Evolutionary conservation across 371 early-diverging fungal species (phyloP).

Genomic region (Choanephora cucurbitarum): DNA sequence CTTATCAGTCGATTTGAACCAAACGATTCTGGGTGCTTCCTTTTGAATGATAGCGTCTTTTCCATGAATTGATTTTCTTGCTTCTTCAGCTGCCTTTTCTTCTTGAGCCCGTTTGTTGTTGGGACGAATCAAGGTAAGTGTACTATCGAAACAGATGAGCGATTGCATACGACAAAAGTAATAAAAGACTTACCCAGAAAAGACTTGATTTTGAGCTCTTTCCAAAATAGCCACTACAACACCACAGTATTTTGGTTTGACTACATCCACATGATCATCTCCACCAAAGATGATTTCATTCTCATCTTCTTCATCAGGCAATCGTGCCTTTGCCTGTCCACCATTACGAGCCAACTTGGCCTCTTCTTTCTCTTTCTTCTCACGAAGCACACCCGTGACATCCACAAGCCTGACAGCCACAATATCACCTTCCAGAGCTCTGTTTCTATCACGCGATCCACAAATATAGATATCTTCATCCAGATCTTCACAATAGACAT

Average conservation of each 20-base stretch:
- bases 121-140: conserved; percentile 57
- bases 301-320: conserved; percentile 54
- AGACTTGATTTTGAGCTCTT: conserved; percentile 63
- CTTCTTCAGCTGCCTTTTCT: conserved; percentile 46
- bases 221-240: conserved; percentile 69
- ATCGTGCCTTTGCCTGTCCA: conserved; percentile 40
- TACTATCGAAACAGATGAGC: conserved; percentile 29
- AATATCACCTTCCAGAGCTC: conserved; percentile 86
- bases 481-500: conserved; percentile 73
- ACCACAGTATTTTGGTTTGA: conserved; percentile 67
- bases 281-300: conserved; percentile 56
- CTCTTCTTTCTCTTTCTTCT: conserved; percentile 60
- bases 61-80: conserved; percentile 12
- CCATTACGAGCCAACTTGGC: conserved; percentile 52
- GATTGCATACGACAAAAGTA: neutral
- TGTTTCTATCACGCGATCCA: conserved; percentile 78
- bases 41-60: conserved; percentile 23
- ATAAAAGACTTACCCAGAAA: conserved; percentile 63
- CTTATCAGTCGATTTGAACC: conserved; percentile 87
- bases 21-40: conserved; percentile 61
- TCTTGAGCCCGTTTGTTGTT: conserved; percentile 61
- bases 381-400: conserved; percentile 60
- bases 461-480: conserved; percentile 78
- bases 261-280: conserved; percentile 55
- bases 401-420: conserved; percentile 84